phyloP scores from a whole-genome alignment of 1,284 basidiomycete genomes.

The Cryptococcus sp. region DNA sequence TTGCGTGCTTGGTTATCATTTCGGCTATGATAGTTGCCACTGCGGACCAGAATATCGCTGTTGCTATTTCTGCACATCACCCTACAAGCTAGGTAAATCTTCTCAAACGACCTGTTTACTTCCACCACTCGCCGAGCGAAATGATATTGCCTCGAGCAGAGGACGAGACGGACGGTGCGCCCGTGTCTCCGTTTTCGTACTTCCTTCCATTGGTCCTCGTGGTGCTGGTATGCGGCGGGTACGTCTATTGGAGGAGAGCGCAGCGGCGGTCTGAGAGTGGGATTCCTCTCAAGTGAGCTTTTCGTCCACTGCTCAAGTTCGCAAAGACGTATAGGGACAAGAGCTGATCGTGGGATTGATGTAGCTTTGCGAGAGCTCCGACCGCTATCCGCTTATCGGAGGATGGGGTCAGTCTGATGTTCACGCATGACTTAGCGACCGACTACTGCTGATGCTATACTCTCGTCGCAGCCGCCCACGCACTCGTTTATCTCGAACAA shows the following conservation, averaged over 20 bases:
- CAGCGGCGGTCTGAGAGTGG: constrained; percentile 1
- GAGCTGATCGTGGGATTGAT: background rate
- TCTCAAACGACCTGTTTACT: too few species aligned
- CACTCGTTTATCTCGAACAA: constrained; percentile 42
- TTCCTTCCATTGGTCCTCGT: constrained; percentile 27
- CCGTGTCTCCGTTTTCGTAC: constrained; percentile 24
- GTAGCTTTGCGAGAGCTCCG: constrained; percentile 6
- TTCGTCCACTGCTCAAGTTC: too few species aligned
- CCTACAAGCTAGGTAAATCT: too few species aligned
- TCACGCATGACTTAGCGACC: background rate
- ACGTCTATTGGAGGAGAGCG: constrained; percentile 21
- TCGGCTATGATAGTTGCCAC: too few species aligned
- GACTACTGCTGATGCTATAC: background rate
- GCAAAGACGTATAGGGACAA: too few species aligned
- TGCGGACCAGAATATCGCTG: too few species aligned
- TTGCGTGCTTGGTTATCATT: too few species aligned
- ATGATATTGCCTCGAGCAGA: too few species aligned
- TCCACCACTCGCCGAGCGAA: too few species aligned
- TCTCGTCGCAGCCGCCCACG: constrained; percentile 30
- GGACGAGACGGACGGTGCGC: background rate
- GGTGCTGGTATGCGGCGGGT: constrained; percentile 25
- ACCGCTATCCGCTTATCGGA: constrained; percentile 19
- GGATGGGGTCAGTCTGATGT: constrained; percentile 19
- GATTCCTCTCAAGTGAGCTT: constrained; percentile 14
- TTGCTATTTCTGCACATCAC: too few species aligned